Base-by-base conservation (phyloP, 768 basidiomycete genomes). In the Tylopilus intermedius region DNA sequence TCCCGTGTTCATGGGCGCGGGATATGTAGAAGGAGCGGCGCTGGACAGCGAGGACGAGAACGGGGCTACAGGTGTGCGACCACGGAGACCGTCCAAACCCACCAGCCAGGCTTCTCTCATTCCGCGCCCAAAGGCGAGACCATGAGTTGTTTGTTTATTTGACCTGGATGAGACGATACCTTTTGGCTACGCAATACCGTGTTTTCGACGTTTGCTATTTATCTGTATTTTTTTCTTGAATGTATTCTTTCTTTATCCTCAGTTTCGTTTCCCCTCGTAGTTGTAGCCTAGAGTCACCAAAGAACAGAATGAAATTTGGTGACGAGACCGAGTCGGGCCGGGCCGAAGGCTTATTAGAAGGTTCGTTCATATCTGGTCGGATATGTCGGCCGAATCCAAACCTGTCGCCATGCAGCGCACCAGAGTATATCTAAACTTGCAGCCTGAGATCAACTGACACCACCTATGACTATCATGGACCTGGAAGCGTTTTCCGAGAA, bases 1-100 rank as follows among this genome's bases (percentile, higher is more conserved):
- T 1, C 83, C 88, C 1, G 83, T 91, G 10, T 81, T 82, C 53
- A 83, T 88, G 80, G 84, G 82, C 8, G 78, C 73, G 26, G 86
- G 85, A 4, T 84, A 84, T 59, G 78, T 86, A 5, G 76, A 78
- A 41, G 84, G 79, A n/a, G 81, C 67, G 0, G 69, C 72, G 15
- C 63, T 67, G 8, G 66, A 61, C 11, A 68, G 56, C 38, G 54
- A 32, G 37, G 64, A 58, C 49, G 62, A 62, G 26, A 41, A 29
- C 6, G 40, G 7, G 40, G n/a, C 29, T 21, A 5, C 3, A 2
- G 27, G 22, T 14, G 21, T 22, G 11, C 53, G 7, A 4, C 45
- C 26, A 32, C 52, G 43, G 27, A 55, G 22, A 37, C 5, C 33
- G 10, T 40, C 38, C 49, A 67, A 60, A 30, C 30, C 57, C 6